Percentiles rank a stretch among this genome's conserved stretches.
Conservation (phyloP, 441 rosid species). For the Erysimum pusillum region DNA sequence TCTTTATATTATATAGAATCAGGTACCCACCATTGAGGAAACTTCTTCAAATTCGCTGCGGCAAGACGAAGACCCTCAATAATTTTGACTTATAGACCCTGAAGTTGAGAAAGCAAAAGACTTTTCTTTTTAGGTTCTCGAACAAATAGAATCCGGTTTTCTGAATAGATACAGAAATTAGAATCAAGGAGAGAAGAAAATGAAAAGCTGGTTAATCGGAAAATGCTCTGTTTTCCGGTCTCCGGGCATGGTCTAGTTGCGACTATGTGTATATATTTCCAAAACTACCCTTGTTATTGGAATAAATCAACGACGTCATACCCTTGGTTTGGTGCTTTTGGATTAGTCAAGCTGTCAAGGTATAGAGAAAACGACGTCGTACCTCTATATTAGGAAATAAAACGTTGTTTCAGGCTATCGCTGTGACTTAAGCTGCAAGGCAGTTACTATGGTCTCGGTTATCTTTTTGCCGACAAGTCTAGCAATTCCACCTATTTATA, state of each 20-base stretch:
- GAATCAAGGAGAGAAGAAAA: neutral
- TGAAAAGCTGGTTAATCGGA: neutral
- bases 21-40: neutral
- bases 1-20: slow-evolving; percentile 11
- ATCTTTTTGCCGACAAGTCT: too few relatives aligned
- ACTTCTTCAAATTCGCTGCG: neutral
- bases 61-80: neutral
- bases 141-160: neutral
- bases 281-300: neutral
- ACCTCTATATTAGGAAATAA: neutral
- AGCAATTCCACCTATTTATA: too few relatives aligned
- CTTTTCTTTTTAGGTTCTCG: neutral
- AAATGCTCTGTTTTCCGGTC: neutral
- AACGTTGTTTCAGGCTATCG: too few relatives aligned
- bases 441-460: too few relatives aligned
- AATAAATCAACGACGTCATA: neutral
- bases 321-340: slow-evolving; percentile 1
- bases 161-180: neutral
- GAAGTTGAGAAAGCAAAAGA: neutral
- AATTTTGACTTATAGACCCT: neutral
- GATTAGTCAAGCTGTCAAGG: neutral
- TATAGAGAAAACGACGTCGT: neutral
- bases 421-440: neutral
- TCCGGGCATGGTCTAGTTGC: neutral
- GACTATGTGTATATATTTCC: neutral